Evolutionary conservation across 1,139 yeast genomes (phyloP), one percentile per base, ranked within the genome.

Genomic region (Blastobotrys buckinghamii): DNA sequence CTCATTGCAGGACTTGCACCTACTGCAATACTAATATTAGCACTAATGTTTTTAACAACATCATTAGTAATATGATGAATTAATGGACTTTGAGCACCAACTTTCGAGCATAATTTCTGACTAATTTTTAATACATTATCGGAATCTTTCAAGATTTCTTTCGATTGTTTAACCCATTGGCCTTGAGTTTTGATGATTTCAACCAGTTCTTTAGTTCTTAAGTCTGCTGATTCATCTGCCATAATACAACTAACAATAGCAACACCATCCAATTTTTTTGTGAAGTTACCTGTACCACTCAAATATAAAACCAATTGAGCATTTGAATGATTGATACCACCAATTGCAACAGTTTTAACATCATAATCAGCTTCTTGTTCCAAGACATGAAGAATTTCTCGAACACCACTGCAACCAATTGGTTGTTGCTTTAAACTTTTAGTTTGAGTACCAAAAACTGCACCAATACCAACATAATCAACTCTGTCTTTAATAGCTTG

Each of bases 1-100:
- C 95, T 83, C 97, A 90, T 90, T 22, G 87, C 81, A 2, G 97
- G 97, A 1, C 95, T 82, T 0, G 84, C 94, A 1, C 96, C 95
- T 24, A 83, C 68, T 0, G 97, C 89, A 48, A 90, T 69, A 0
- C 94, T 81, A n/a, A 87, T 85, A 60, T 90, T 89, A 29, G 97
- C 97, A 54, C 89, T 83, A 61, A 87, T 81, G 61, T 87, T 84
- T 62, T 87, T 86, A 37, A 85, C 96, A n/a, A 90, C 97, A 50
- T 78, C 77, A 61, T 90, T 90, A 35, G 97, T 89, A 53, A 90
- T 82, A 58, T 89, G 96, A 61, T 90, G 97, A 6, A 87, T 81
- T 58, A 90, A 67, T 0, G 96, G 95, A 51, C 39, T 50, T 44
- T 6, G 49, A 29, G 15, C 55, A 39, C 16, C 62, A 42, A 49